Evolutionary conservation across 345 rosid genomes (phyloP).

Genomic region (Salix suchowensis): DNA sequence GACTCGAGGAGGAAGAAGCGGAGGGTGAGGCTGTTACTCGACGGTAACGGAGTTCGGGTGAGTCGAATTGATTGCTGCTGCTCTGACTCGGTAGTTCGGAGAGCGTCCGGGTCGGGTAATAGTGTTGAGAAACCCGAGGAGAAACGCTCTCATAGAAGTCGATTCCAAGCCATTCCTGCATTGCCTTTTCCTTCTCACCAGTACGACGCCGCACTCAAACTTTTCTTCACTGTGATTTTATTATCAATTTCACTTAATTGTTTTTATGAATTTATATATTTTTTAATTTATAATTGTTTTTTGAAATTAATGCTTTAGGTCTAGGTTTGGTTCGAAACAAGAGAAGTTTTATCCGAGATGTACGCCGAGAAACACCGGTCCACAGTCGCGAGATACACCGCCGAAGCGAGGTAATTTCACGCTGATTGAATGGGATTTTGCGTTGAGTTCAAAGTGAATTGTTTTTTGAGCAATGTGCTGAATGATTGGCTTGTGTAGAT

Average conservation of each 20-base stretch:
- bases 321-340: conserved; percentile 62
- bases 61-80: conserved; percentile 45
- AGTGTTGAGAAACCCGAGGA: conserved; percentile 51
- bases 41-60: conserved; percentile 23
- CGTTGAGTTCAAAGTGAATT: not conserved
- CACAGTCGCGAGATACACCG: conserved; percentile 86
- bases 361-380: conserved; percentile 75
- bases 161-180: conserved; percentile 53
- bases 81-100: conserved; percentile 56
- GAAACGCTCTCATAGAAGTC: conserved; percentile 46
- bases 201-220: conserved; percentile 32
- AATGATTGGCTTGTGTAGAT: conserved; percentile 41
- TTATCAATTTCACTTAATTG: not conserved
- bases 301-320: conserved; percentile 35
- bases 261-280: not conserved
- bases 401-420: conserved; percentile 73
- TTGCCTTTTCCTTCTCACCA: conserved; percentile 77
- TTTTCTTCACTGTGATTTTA: not conserved
- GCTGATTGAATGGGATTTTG: not conserved
- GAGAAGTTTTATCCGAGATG: conserved; percentile 77
- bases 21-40: conserved; percentile 5
- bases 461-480: not conserved
- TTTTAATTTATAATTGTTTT: not conserved
- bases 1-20: conserved; percentile 31
- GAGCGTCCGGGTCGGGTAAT: conserved; percentile 24